Conservation (phyloP, 306 rosid genomes). For the Hippophae tibetana region DNA sequence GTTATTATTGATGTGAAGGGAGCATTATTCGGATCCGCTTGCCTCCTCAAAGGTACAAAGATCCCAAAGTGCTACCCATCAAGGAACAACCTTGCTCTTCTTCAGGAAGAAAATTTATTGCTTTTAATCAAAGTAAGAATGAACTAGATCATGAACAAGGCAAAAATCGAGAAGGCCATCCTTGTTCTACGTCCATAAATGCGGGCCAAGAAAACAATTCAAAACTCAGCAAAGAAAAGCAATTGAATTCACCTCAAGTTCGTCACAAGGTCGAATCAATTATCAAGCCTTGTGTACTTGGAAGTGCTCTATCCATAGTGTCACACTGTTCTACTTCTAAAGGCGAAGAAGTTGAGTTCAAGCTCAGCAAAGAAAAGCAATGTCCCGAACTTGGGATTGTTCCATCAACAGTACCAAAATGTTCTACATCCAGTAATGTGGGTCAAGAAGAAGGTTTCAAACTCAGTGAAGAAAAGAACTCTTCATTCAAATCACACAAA, state of each 20-base stretch:
- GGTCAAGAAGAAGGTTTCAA: too few species aligned
- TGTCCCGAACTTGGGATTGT: not conserved
- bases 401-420: too few species aligned
- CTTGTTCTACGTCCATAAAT: constrained; percentile 12
- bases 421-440: too few species aligned
- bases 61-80: constrained; percentile 12
- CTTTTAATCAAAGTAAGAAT: not conserved
- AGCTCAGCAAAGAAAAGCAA: not conserved
- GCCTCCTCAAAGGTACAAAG: constrained; percentile 25
- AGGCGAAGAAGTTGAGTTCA: not conserved
- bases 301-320: not conserved
- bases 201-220: constrained; percentile 5
- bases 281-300: not conserved
- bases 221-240: constrained; percentile 5
- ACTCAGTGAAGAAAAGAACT: too few species aligned
- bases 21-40: constrained; percentile 22
- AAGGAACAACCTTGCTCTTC: constrained; percentile 9
- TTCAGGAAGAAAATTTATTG: constrained; percentile 6
- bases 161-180: constrained; percentile 1
- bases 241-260: not conserved
- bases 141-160: constrained; percentile 9
- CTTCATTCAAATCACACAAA: not conserved
- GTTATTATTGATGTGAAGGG: constrained; percentile 20
- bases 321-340: not conserved
- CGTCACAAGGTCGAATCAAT: not conserved